Conservation (phyloP, 768 basidiomycete species). For the Mycena metata region DNA sequence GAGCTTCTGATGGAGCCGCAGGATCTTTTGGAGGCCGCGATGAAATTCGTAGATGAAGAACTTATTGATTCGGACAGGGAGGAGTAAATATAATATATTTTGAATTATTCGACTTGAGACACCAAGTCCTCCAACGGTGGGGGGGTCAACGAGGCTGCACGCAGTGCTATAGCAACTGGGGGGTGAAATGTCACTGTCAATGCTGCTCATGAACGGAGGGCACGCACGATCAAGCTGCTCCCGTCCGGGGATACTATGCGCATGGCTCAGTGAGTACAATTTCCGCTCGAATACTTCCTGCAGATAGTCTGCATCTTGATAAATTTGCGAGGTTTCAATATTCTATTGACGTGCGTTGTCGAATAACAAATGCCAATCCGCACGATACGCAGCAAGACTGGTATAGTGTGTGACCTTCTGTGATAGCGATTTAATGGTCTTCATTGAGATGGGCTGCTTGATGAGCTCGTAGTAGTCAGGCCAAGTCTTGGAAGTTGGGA, state of each 20-base stretch:
- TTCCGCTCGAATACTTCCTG: constrained; percentile 13
- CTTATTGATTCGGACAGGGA: background rate
- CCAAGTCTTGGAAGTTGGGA: background rate
- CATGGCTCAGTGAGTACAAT: background rate
- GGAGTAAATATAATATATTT: background rate
- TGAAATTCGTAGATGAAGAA: background rate
- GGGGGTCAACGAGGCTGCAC: too few relatives aligned
- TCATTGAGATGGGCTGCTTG: constrained; percentile 1
- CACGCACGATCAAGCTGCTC: constrained; percentile 1
- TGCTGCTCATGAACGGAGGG: too few relatives aligned
- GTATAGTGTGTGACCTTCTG: background rate
- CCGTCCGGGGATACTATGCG: background rate
- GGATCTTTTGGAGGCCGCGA: background rate
- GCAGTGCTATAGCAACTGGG: too few relatives aligned
- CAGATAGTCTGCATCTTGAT: background rate
- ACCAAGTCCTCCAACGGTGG: too few relatives aligned
- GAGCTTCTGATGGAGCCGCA: constrained; percentile 16
- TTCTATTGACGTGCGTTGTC: constrained; percentile 11
- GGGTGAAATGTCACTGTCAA: too few relatives aligned
- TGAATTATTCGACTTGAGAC: too few relatives aligned
- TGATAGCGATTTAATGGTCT: background rate
- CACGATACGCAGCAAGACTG: background rate
- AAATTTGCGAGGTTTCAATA: background rate
- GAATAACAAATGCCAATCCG: background rate
- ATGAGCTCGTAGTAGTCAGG: constrained; percentile 3